Base-by-base conservation (phyloP, 768 basidiomycete species). In the Collybia mongolica region DNA sequence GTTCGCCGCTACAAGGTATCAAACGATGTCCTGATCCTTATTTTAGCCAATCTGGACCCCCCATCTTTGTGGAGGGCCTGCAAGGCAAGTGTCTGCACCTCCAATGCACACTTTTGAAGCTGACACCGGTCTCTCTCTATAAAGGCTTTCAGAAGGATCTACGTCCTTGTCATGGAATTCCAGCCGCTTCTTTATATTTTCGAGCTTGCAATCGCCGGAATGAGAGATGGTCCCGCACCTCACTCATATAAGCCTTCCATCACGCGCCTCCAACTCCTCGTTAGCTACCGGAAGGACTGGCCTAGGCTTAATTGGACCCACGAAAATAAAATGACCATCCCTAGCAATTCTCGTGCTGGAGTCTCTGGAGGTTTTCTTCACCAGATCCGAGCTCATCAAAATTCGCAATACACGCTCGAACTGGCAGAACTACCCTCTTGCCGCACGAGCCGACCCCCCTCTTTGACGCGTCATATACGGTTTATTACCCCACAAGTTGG, bases 31-130 rank as follows among this genome's bases (percentile, higher is more conserved):
- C 66, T 82, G 46, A 70, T 79, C 48, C 53, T 70, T 18, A 77
- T 80, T 58, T 62, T 82, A 52, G 71, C 74, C 57, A 70, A 75
- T 53, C 62, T 80, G 40, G 75, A 79, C 55, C 76, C 79, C n/a
- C 60, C 66, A 14, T 70, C 77, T 19, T 60, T 82, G 45, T 76
- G 72, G 64, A 65, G 69, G 41, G 72, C 74, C 35, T 74, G 74
- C 66, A 74, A 75, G 71, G 80, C 71, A 59, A 54, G 64, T 46
- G 38, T 17, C 40, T 32, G 20, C 14, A 9, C 11, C 32, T 12
- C 32, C 11, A 14, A 32, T 14, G 5, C 32, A 9, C 14, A 12
- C 11, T 5, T 12, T 2, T 2, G 11, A 32, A 5, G 6, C 38
- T 37, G 12, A 36, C 39, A 18, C 28, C 22, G 29, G 32, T 8